Evolutionary conservation across 1,284 basidiomycete genomes (phyloP).

Genomic region (Austroboletus olivaceoglutinosus): DNA sequence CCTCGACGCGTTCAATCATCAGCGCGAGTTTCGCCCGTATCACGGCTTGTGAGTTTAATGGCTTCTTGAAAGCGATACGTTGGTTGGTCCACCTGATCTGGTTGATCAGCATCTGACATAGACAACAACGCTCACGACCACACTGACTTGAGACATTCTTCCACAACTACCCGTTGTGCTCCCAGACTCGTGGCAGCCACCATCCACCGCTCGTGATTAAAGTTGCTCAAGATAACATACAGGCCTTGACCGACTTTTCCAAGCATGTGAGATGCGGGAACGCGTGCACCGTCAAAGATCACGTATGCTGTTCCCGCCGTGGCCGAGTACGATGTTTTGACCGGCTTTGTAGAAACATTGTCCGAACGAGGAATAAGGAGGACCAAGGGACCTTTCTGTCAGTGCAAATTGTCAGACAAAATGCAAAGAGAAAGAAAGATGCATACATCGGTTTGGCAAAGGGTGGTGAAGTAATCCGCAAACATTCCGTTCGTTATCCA

Average conservation of each 20-base stretch:
- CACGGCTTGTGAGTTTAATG: conserved; percentile 88
- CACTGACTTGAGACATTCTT: conserved; percentile 74
- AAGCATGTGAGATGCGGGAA: conserved; percentile 83
- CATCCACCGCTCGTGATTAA: conserved; percentile 88
- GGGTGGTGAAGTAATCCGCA: conserved; percentile 78
- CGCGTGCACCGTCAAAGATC: conserved; percentile 87
- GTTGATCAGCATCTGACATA: conserved; percentile 1
- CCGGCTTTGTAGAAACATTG: conserved; percentile 84
- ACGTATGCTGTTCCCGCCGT: conserved; percentile 90
- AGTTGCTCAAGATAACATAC: conserved; percentile 82
- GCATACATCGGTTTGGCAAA: conserved; percentile 63
- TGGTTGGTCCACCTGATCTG: conserved; percentile 72
- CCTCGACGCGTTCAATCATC: conserved; percentile 90
- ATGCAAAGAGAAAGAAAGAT: not conserved
- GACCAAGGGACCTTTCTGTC: conserved; percentile 78
- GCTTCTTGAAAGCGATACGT: conserved; percentile 84
- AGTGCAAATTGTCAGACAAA: conserved; percentile 4
- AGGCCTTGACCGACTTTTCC: conserved; percentile 86
- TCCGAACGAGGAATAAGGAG: conserved; percentile 80
- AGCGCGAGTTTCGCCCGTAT: conserved; percentile 83
- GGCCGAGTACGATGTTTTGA: conserved; percentile 88
- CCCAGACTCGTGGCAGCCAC: conserved; percentile 71
- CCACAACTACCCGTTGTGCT: conserved; percentile 69
- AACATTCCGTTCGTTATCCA: conserved; percentile 95
- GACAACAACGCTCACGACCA: not conserved